Base-by-base conservation (phyloP, 2,329 filamentous ascomycete genomes). In the Botrytis fragariae region DNA sequence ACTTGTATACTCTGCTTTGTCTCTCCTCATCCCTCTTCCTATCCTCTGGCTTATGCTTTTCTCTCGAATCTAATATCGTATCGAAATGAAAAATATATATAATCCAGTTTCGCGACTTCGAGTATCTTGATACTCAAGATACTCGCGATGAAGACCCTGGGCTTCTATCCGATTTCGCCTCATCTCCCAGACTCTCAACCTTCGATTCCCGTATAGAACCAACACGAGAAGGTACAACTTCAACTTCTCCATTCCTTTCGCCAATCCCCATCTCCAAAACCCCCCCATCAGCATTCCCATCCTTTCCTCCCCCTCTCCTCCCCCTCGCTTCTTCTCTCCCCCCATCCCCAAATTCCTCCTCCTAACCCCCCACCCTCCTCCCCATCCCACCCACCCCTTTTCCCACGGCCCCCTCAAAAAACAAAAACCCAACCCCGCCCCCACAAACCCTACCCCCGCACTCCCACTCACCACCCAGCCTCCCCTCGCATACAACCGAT, bases 351-450 rank as follows among this genome's bases (percentile, higher is more conserved):
- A 70, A 74, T 79, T 79, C 63, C 75, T 75, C 74, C 78, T 78
- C 74, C 79, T 78, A 12, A 89, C 81, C 73, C 37, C 45, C 73
- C 75, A 29, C 54, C 72, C 29, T 74, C 74, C 89, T 29, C 80
- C 80, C 89, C 89, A 91, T 0, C 89, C 89, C 63, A 89, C 73
- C 89, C 89, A 91, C 0, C 86, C 81, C 44, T 82, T 83, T 79
- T 89, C 88, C 82, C 85, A 86, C 22, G 89, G 89, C 0, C 88
- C 88, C 45, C 87, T 83, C 20, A 82, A 78, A 69, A 85, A 75
- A 75, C 84, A 85, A 4, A 86, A 76, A 37, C 86, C 29, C 67
- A 90, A 77, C 9, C 86, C 86, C 12, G 82, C 80, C 7, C 82
- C 85, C 42, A 88, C 83, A 74, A 89, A 85, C 4, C 84, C 88